Evolutionary conservation across 306 rosid genomes (phyloP).

Genomic region (Trifolium pratense): DNA sequence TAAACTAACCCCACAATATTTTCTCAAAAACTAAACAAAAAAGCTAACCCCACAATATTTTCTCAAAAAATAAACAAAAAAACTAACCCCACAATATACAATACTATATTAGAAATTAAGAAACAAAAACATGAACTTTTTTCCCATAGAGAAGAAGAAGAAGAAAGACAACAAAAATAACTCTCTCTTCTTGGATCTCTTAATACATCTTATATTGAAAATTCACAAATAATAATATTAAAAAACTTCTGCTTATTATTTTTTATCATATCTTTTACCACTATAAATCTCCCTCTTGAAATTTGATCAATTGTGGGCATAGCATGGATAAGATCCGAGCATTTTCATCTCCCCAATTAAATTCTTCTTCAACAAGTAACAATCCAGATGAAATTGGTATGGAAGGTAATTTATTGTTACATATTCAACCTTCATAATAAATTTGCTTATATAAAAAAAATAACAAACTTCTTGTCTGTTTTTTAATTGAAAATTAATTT

Average conservation of each 20-base stretch:
- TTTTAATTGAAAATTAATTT: slow-evolving; percentile 22
- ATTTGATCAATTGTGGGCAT: slow-evolving; percentile 32
- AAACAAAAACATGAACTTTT: slow-evolving; percentile 29
- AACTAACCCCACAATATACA: slow-evolving; percentile 45
- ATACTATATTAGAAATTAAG: slow-evolving; percentile 47
- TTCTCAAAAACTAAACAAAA: too few relatives aligned
- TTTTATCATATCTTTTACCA: slow-evolving; percentile 23
- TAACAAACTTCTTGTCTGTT: background rate
- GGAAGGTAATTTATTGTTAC: slow-evolving; percentile 58
- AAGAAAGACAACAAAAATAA: slow-evolving; percentile 51
- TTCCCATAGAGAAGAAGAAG: slow-evolving; percentile 26
- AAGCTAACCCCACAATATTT: slow-evolving; percentile 45
- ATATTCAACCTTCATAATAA: background rate
- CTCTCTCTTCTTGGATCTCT: slow-evolving; percentile 66
- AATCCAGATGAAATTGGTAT: slow-evolving; percentile 46
- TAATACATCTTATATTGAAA: slow-evolving; percentile 27
- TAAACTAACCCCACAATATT: slow-evolving; percentile 43
- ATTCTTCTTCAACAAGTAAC: slow-evolving; percentile 48
- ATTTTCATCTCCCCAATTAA: slow-evolving; percentile 61
- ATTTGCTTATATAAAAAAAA: too few relatives aligned
- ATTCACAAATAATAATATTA: background rate
- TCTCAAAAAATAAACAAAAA: too few relatives aligned
- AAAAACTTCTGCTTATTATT: slow-evolving; percentile 29
- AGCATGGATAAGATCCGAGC: slow-evolving; percentile 57
- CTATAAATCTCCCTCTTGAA: slow-evolving; percentile 30